Evolutionary conservation across 2,329 filamentous ascomycete genomes (phyloP), one percentile per base, ranked within the genome.

Genomic region (Claviceps paspali): DNA sequence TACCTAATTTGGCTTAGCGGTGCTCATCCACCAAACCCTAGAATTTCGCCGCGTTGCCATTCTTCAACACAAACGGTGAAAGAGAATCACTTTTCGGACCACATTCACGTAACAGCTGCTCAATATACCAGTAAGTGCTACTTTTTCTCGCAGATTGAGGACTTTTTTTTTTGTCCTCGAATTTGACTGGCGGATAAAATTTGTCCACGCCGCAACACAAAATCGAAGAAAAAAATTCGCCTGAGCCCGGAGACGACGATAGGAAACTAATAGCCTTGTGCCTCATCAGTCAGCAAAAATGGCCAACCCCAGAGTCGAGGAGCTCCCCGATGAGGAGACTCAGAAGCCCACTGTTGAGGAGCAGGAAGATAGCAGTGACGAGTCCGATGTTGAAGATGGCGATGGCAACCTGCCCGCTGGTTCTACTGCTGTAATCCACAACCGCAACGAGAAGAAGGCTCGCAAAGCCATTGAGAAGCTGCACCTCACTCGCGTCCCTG

Each of bases 361-460:
- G 61, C 75, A 79, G 53, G 78, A 79, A 46, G 76, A 78, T 48
- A 76, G 71, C 58, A 79, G 73, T 67, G 77, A 76, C 55, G 79
- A 84, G 50, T 82, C 80, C 51, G 82, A 84, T 54, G 79, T 72
- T 51, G 86, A 91, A 53, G 82, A 92, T 53, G 82, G 74, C 53
- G 86, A 91, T 62, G 79, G 75, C 45, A 75, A 75, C 51, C 61
- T 74, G 49, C 85, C 88, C 60, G 80, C 82, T 50, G 91, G 88
- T 59, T 83, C 86, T 56, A 77, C 81, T 48, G 82, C 88, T 57
- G 77, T 91, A 54, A 80, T 98, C 58, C 88, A 96, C 76, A 94
- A 85, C 60, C 86, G 91, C 65, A 96, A 96, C 71, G 91, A 98
- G 82, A 98, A 98, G 83, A 98, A 98, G 80, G 92, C 91, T 55